A percentile compares a stretch with the other conserved stretches of the same genome.
Evolutionary conservation across 148 eudicot species (phyloP).

Genomic region (Fagopyrum tataricum): DNA sequence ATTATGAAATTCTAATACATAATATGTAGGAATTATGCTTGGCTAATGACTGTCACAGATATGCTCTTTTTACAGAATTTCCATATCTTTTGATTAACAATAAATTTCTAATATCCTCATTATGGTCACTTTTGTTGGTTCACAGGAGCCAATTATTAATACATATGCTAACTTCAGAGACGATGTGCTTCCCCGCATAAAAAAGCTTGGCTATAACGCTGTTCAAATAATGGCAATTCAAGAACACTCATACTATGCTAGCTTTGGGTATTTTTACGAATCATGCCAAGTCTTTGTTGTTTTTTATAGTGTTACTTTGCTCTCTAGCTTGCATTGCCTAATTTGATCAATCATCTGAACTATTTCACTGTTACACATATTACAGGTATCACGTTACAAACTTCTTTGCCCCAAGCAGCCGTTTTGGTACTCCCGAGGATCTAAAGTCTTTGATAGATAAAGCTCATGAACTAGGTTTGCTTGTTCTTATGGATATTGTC

Average conservation of each 20-base stretch:
- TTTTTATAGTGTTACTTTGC: background rate
- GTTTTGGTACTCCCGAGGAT: slow-evolving; percentile 97
- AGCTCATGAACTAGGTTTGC: slow-evolving; percentile 95
- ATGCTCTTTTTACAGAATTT: background rate
- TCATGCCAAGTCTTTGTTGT: background rate
- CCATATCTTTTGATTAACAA: background rate
- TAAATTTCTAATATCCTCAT: background rate
- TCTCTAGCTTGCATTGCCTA: background rate
- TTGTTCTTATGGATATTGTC: slow-evolving; percentile 97
- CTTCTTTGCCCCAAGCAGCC: slow-evolving; percentile 99
- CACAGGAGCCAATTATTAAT: slow-evolving; percentile 86
- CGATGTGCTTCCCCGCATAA: slow-evolving; percentile 94
- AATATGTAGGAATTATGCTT: no score
- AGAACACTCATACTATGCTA: slow-evolving; percentile 97
- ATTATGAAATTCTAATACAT: background rate
- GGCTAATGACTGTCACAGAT: background rate
- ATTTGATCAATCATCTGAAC: background rate
- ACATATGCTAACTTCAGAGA: slow-evolving; percentile 93
- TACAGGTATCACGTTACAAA: slow-evolving; percentile 92
- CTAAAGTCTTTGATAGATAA: slow-evolving; percentile 92
- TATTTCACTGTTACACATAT: slow-evolving; percentile 12
- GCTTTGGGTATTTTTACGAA: slow-evolving; percentile 67
- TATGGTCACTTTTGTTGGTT: slow-evolving; percentile 20
- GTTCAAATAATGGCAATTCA: slow-evolving; percentile 99
- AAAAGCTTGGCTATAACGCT: slow-evolving; percentile 91